Evolutionary conservation across 2,329 filamentous ascomycete species (phyloP).

Genomic region (Xylaria polymorpha): DNA sequence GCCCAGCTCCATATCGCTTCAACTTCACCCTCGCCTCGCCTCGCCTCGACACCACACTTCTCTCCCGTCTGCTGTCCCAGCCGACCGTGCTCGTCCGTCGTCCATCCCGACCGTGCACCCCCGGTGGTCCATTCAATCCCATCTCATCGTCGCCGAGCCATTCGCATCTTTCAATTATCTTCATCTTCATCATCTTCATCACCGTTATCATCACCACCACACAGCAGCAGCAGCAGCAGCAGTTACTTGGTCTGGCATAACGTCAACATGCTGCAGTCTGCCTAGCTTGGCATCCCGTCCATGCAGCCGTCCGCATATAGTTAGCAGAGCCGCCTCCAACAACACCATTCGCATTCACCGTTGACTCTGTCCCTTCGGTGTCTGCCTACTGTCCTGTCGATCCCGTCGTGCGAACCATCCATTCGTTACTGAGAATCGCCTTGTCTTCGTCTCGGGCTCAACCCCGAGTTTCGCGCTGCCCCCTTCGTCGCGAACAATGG

Average conservation of each 20-base stretch:
- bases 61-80: slow-evolving; percentile 3
- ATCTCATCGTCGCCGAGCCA: slow-evolving; percentile 8
- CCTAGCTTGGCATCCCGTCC: slow-evolving; percentile 44
- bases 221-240: neutral
- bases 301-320: slow-evolving; percentile 50
- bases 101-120: slow-evolving; percentile 8
- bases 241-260: slow-evolving; percentile 24
- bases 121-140: slow-evolving; percentile 6
- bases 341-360: slow-evolving; percentile 30
- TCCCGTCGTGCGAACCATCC: slow-evolving; percentile 13
- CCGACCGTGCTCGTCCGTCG: slow-evolving; percentile 6
- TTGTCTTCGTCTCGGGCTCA: slow-evolving; percentile 6
- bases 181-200: neutral
- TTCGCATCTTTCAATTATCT: slow-evolving; percentile 19
- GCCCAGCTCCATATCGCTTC: slow-evolving; percentile 20
- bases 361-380: slow-evolving; percentile 30
- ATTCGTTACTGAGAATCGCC: slow-evolving; percentile 16
- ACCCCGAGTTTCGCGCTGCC: slow-evolving; percentile 36
- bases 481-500: slow-evolving; percentile 49
- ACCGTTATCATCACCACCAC: neutral
- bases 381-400: slow-evolving; percentile 40
- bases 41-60: slow-evolving; percentile 7
- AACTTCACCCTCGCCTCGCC: slow-evolving; percentile 8
- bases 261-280: slow-evolving; percentile 45
- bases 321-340: slow-evolving; percentile 49